phyloP scores from a whole-genome alignment of 2,329 filamentous ascomycete genomes.

The Tolypocladium sp. region DNA sequence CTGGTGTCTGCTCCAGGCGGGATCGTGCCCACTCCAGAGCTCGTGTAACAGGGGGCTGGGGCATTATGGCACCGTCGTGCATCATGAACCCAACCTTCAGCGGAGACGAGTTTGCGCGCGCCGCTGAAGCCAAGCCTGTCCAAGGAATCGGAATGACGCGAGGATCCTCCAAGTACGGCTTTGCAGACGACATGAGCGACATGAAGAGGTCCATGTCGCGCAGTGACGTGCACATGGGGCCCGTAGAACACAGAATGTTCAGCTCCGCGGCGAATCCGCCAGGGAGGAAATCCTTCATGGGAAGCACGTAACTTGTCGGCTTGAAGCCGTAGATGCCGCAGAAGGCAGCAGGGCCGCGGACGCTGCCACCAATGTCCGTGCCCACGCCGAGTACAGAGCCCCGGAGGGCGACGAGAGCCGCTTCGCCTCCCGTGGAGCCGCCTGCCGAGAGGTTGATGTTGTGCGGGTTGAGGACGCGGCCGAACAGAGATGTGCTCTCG shows the following conservation, averaged over 20 bases:
- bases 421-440: no score
- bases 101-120: background rate
- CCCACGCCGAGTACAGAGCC: no score
- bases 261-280: conserved; percentile 18
- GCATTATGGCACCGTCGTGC: conserved; percentile 23
- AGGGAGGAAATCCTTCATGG: conserved; percentile 13
- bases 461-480: no score
- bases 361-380: no score
- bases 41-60: conserved; percentile 6
- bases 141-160: conserved; percentile 20
- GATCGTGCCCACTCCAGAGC: conserved; percentile 17
- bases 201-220: conserved; percentile 25
- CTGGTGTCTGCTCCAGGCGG: conserved; percentile 10
- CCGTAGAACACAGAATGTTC: conserved; percentile 22
- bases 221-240: conserved; percentile 21
- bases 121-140: conserved; percentile 18
- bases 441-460: no score
- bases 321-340: background rate
- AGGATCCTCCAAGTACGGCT: conserved; percentile 20
- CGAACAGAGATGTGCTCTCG: no score
- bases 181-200: conserved; percentile 5
- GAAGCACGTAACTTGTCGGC: conserved; percentile 13
- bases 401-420: no score
- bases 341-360: no score
- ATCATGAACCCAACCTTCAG: conserved; percentile 33